A percentile compares a stretch with the other conserved stretches of the same genome.
Evolutionary conservation across 495 filamentous ascomycete species (phyloP).

Genomic region (Talaromyces nanjingensis): DNA sequence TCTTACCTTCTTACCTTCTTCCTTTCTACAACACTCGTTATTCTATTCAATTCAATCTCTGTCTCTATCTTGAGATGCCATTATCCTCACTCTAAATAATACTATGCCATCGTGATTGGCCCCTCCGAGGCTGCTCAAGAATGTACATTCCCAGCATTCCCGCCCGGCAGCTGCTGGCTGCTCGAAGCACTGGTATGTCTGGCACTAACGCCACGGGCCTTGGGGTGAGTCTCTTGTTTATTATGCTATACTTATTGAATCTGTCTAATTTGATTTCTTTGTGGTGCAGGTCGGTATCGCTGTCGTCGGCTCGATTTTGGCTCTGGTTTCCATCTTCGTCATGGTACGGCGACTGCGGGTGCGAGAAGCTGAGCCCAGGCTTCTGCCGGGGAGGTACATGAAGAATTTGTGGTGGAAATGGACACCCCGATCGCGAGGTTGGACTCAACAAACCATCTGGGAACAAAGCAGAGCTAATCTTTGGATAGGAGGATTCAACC

Average conservation of each 20-base stretch:
- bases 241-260: background rate
- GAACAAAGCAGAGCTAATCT: conserved; percentile 13
- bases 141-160: conserved; percentile 4
- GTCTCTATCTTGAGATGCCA: background rate
- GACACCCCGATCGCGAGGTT: conserved; percentile 30
- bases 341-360: conserved; percentile 41
- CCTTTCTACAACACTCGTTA: background rate
- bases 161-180: background rate
- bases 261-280: background rate
- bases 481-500: conserved; percentile 25
- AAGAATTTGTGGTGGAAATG: conserved; percentile 57
- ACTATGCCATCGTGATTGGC: conserved; percentile 2
- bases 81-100: background rate
- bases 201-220: background rate
- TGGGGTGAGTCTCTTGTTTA: background rate
- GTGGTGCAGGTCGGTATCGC: conserved; percentile 23
- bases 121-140: background rate
- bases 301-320: conserved; percentile 29
- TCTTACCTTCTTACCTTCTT: background rate
- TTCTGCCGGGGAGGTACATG: conserved; percentile 48
- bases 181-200: background rate
- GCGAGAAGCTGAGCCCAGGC: conserved; percentile 46
- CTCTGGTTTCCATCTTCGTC: conserved; percentile 37
- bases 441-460: background rate
- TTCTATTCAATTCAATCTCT: background rate